Conservation (phyloP, 1,284 basidiomycete genomes). For the Puccinia polysora region DNA sequence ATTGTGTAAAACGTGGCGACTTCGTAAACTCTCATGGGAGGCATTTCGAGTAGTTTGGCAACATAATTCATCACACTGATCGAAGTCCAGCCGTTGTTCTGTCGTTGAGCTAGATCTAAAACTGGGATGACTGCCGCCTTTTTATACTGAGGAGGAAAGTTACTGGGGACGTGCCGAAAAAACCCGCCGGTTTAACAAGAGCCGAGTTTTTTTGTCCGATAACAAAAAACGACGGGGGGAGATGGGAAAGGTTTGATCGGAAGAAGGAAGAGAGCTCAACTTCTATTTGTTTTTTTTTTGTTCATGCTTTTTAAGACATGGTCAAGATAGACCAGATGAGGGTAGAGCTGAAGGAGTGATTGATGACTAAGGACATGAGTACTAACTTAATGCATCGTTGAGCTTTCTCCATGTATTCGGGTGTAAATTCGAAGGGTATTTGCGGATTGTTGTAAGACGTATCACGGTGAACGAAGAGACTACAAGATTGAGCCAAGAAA, state of each 20-base stretch:
- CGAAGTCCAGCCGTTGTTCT: constrained; percentile 98
- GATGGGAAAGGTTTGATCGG: too few species aligned
- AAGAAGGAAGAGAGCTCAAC: too few species aligned
- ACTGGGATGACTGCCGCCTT: constrained; percentile 91
- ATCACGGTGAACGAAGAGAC: constrained; percentile 43
- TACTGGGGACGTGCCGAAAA: constrained; percentile 75
- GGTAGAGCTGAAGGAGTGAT: not conserved
- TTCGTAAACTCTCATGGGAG: constrained; percentile 98
- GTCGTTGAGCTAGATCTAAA: constrained; percentile 90
- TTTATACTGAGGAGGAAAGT: constrained; percentile 95
- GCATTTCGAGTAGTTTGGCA: constrained; percentile 72
- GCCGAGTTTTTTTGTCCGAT: too few species aligned
- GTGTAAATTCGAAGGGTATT: constrained; percentile 81
- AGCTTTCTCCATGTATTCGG: constrained; percentile 76
- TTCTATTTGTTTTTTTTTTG: too few species aligned
- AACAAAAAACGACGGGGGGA: too few species aligned
- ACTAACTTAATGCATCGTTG: constrained; percentile 55
- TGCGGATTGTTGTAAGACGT: constrained; percentile 38
- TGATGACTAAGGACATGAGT: not conserved
- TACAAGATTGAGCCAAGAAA: not conserved
- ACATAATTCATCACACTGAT: constrained; percentile 99
- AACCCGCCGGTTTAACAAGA: too few species aligned
- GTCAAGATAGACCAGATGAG: too few species aligned
- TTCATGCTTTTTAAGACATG: too few species aligned
- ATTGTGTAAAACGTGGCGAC: constrained; percentile 99